These are phyloP conservation scores for Chaetomium cochliodes DNA, from an alignment of 495 filamentous ascomycete species.

Conservation along the genomic window DNA sequence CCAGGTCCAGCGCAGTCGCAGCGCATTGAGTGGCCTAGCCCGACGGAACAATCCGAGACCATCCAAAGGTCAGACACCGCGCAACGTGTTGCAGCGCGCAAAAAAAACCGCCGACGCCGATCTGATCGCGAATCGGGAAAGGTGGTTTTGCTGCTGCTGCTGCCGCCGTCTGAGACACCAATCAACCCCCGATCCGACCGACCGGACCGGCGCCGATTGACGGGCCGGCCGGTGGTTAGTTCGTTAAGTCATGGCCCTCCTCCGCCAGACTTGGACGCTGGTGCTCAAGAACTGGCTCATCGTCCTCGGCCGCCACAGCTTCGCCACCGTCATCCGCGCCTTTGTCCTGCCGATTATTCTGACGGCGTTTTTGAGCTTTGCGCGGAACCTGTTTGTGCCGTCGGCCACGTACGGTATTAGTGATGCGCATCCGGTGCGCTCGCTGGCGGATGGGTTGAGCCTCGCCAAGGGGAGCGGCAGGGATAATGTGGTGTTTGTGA, in stretches of 20 bases:
- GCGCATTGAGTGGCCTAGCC: background rate
- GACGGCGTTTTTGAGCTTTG: slow-evolving; percentile 64
- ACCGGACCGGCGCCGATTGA: background rate
- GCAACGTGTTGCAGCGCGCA: background rate
- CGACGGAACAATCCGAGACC: slow-evolving; percentile 3
- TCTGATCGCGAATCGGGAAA: slow-evolving; percentile 6
- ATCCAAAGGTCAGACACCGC: background rate
- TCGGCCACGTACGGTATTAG: slow-evolving; percentile 69
- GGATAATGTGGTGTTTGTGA: slow-evolving; percentile 73
- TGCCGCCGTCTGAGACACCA: too few relatives aligned
- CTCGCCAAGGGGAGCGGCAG: slow-evolving; percentile 48
- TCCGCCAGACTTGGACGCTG: slow-evolving; percentile 70
- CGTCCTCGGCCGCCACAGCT: slow-evolving; percentile 59
- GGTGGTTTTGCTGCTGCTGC: too few relatives aligned
- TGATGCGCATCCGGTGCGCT: slow-evolving; percentile 53
- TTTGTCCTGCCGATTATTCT: slow-evolving; percentile 71
- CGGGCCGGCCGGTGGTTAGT: too few relatives aligned
- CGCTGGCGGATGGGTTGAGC: slow-evolving; percentile 59
- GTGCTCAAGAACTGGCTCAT: slow-evolving; percentile 72
- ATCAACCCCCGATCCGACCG: background rate
- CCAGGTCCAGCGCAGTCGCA: too few relatives aligned
- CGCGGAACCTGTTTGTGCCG: slow-evolving; percentile 66
- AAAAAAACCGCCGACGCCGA: slow-evolving; percentile 2
- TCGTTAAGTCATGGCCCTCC: slow-evolving; percentile 27
- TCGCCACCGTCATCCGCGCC: slow-evolving; percentile 64